Evolutionary conservation across 2,329 filamentous ascomycete species (phyloP), one percentile per base, ranked within the genome.

Genomic region (Arthrocladium fulminans): DNA sequence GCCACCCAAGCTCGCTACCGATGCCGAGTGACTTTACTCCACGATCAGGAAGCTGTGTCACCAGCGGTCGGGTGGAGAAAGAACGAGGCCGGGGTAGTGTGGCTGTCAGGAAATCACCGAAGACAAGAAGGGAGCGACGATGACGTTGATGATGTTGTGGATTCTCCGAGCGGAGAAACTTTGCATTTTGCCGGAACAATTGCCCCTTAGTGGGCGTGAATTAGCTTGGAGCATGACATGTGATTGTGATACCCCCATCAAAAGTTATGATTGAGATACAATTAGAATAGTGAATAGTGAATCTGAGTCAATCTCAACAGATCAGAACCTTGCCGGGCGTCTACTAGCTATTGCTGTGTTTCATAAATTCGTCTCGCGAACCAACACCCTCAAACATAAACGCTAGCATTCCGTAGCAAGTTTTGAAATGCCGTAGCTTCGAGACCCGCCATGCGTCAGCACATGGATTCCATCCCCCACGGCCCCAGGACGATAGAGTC

Each of bases 1-100:
- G 56, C 45, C 57, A 59, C 29, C 57, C 57, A 12, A 57, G 55
- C 44, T 59, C 57, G 13, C 34, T 59, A 15, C 57, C 57, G 9
- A 42, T 53, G 12, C 49, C 51, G 24, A 51, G 43, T 25, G 55
- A 53, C 22, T 47, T 52, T 32, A 45, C 32, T 25, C 19, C 51
- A 9, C 51, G 50, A 30, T 48, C 44, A 24, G 38, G 50, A 37
- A 57, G 45, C 50, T 45, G 50, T 20, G 19, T 50, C 27, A 50
- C 47, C 13, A 30, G 12, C 22, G 51, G 54, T 19, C 40, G 55
- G 32, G 51, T 56, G 24, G 54, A 56, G 37, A 58, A 58, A 41
- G 53, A 54, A 37, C 45, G 52, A 37, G 47, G 38, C 3, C 35
- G 38, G 2, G 51, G 49, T 13, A 37, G 42, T 30, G 51, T 34